Evolutionary conservation across 495 filamentous ascomycete genomes (phyloP).

Genomic region (Aspergillus olivimuriae): DNA sequence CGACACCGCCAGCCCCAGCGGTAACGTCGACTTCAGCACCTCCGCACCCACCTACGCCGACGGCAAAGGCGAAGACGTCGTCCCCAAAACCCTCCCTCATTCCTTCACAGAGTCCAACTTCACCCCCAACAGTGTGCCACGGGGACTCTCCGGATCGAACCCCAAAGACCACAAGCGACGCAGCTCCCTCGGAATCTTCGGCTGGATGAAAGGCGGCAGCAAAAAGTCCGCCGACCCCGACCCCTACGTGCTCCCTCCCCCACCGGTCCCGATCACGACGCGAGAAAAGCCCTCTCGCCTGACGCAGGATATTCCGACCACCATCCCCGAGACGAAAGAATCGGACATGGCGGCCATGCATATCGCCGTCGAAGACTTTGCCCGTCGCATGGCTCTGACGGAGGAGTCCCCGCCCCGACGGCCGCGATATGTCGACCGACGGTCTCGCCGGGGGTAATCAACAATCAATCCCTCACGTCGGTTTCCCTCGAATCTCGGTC

Average conservation of each 20-base stretch:
- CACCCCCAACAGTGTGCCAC: conserved; percentile 11
- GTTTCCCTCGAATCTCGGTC: too few species aligned
- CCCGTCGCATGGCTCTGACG: conserved; percentile 9
- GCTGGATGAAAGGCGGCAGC: conserved; percentile 38
- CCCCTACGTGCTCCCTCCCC: conserved; percentile 8
- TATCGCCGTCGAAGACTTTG: conserved; percentile 14
- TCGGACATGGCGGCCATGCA: conserved; percentile 5
- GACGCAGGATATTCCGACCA: conserved; percentile 4
- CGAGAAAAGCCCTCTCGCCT: conserved; percentile 8
- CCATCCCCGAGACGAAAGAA: conserved; percentile 16
- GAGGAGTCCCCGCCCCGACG: conserved; percentile 22
- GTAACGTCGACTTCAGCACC: conserved; percentile 3
- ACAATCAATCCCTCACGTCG: too few species aligned
- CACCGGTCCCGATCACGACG: not conserved
- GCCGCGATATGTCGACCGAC: conserved; percentile 35
- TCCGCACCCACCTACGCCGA: conserved; percentile 13
- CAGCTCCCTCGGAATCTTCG: conserved; percentile 35
- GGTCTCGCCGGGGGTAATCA: conserved; percentile 22
- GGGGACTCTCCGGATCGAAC: conserved; percentile 25
- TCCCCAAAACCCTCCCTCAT: conserved; percentile 18
- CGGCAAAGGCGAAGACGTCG: not conserved
- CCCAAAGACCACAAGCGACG: conserved; percentile 32
- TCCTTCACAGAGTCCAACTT: conserved; percentile 25
- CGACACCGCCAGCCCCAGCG: conserved; percentile 9
- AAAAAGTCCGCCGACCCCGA: conserved; percentile 17